phyloP scores from a whole-genome alignment of 2,329 filamentous ascomycete species.

The Bipolaris victoriae region DNA sequence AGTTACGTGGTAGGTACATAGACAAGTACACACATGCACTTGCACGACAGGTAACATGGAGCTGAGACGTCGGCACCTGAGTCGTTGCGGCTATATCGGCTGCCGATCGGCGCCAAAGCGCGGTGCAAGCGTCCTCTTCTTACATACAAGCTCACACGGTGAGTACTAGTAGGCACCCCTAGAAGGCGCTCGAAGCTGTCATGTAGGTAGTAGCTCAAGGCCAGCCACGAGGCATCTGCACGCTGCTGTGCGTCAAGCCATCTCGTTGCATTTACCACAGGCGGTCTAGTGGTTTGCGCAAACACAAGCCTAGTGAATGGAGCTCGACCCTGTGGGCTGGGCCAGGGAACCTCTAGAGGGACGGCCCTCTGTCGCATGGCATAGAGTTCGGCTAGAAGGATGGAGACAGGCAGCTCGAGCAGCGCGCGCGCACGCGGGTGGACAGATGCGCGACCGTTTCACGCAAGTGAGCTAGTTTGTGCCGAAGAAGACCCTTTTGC shows the following conservation, averaged over 20 bases:
- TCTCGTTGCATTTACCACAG: conserved; percentile 1
- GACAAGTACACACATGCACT: not conserved
- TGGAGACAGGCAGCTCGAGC: not conserved
- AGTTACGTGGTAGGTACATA: too few species aligned
- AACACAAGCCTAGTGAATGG: not conserved
- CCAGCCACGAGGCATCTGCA: conserved; percentile 14
- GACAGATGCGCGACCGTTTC: not conserved
- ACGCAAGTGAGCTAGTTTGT: not conserved
- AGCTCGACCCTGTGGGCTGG: conserved; percentile 1
- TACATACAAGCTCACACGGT: not conserved
- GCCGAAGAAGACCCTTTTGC: conserved; percentile 2
- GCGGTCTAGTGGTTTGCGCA: not conserved
- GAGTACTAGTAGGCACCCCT: too few species aligned
- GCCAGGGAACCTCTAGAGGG: conserved; percentile 4
- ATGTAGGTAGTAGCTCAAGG: conserved; percentile 1
- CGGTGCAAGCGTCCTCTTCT: not conserved
- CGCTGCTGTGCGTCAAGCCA: conserved; percentile 3
- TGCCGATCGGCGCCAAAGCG: not conserved
- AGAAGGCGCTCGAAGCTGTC: not conserved
- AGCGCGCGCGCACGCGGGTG: not conserved
- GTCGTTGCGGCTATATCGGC: conserved; percentile 6
- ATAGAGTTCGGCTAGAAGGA: not conserved
- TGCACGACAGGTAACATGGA: conserved; percentile 1
- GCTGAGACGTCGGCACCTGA: not conserved
- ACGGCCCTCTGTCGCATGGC: conserved; percentile 4